A percentile compares a stretch with the other conserved stretches of the same genome.
These are phyloP conservation scores for Blastobotrys proliferans DNA, from an alignment of 1,139 yeast genomes.

Conservation along the genomic window DNA sequence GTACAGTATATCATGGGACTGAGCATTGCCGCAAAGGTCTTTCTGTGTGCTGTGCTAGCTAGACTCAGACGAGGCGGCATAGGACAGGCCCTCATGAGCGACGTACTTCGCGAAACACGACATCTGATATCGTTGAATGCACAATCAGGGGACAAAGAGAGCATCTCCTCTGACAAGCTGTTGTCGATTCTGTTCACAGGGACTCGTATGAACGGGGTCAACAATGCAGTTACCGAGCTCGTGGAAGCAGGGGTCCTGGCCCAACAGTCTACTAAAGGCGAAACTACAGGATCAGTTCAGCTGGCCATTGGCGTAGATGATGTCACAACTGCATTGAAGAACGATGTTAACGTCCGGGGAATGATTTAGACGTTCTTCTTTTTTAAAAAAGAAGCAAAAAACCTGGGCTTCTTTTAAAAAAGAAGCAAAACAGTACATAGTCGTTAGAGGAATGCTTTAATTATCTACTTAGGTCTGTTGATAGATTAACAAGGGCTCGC, in stretches of 20 bases:
- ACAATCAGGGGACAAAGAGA: slow-evolving; percentile 16
- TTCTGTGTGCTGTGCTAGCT: slow-evolving; percentile 62
- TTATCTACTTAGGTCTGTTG: too few relatives aligned
- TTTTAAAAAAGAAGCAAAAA: not conserved
- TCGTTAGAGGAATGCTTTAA: not conserved
- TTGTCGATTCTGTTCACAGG: slow-evolving; percentile 18
- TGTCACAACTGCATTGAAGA: slow-evolving; percentile 52
- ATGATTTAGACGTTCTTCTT: slow-evolving; percentile 24
- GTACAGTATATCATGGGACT: slow-evolving; percentile 54
- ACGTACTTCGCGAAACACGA: slow-evolving; percentile 71
- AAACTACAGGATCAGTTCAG: slow-evolving; percentile 59
- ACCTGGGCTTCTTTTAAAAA: not conserved
- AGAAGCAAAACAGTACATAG: not conserved
- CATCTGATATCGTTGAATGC: slow-evolving; percentile 40
- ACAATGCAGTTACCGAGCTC: slow-evolving; percentile 56
- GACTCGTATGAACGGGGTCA: slow-evolving; percentile 44
- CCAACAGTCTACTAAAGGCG: slow-evolving; percentile 64
- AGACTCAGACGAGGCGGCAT: slow-evolving; percentile 64
- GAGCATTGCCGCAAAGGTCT: slow-evolving; percentile 66
- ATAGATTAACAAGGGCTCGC: slow-evolving; percentile 85
- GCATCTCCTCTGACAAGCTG: slow-evolving; percentile 16
- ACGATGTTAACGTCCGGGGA: slow-evolving; percentile 44
- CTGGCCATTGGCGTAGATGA: slow-evolving; percentile 71
- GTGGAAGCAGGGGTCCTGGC: slow-evolving; percentile 73
- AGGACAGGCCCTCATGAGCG: slow-evolving; percentile 71